Evolutionary conservation across 768 basidiomycete genomes (phyloP).

Genomic region (Pulveroboletus sp.): DNA sequence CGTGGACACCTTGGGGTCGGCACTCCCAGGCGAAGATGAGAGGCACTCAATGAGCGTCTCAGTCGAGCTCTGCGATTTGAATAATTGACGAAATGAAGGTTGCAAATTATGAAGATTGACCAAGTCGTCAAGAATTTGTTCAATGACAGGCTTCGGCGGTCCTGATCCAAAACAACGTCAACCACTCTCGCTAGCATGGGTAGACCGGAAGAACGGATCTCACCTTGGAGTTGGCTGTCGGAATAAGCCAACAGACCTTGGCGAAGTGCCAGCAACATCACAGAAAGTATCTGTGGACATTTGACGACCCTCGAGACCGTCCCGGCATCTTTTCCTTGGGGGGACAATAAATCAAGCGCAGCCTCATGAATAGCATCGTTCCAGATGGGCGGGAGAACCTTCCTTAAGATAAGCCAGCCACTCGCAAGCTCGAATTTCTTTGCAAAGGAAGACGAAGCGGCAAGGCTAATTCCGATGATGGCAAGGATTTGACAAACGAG

Average conservation of each 20-base stretch:
- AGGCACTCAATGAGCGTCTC: constrained; percentile 65
- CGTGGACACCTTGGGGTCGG: constrained; percentile 42
- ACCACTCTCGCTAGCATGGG: neutral
- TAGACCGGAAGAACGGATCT: neutral
- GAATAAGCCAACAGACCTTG: constrained; percentile 43
- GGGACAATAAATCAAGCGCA: constrained; percentile 67
- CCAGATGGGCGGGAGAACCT: constrained; percentile 68
- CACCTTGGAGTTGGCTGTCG: constrained; percentile 19
- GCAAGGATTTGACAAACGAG: constrained; percentile 57
- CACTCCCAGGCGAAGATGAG: constrained; percentile 37
- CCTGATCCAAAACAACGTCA: constrained; percentile 13
- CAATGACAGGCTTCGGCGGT: constrained; percentile 17
- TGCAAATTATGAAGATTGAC: constrained; percentile 65
- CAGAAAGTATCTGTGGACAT: constrained; percentile 69
- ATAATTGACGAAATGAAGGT: constrained; percentile 64
- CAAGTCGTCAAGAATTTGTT: constrained; percentile 56
- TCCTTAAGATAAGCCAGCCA: constrained; percentile 76
- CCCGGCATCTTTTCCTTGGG: constrained; percentile 27
- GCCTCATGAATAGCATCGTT: constrained; percentile 59
- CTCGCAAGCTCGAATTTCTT: constrained; percentile 82
- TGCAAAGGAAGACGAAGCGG: constrained; percentile 57
- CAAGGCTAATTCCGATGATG: constrained; percentile 55
- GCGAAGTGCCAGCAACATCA: constrained; percentile 67
- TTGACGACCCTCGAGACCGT: constrained; percentile 32
- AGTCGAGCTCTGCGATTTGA: constrained; percentile 67